Conservation (phyloP, 805 yeast genomes). For the Ogataea ramenticola region DNA sequence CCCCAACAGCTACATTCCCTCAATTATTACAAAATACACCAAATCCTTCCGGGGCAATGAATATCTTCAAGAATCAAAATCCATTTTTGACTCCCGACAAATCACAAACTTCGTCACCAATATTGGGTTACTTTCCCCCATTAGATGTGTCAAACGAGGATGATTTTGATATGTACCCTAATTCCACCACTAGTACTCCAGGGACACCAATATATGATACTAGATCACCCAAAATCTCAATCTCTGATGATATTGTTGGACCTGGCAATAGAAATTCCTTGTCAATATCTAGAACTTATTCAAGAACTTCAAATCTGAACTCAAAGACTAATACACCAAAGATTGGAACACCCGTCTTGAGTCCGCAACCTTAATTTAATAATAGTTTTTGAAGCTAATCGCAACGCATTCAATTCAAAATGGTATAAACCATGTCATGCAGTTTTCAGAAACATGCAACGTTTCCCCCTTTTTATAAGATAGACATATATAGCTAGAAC, state of each 20-base stretch:
- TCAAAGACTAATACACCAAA: not conserved
- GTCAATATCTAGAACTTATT: not conserved
- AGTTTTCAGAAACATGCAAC: no score
- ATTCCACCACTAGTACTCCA: not conserved
- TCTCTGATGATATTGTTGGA: not conserved
- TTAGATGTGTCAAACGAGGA: not conserved
- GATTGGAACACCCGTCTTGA: not conserved
- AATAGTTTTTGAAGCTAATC: no score
- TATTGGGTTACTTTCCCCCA: constrained; percentile 2
- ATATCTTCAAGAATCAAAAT: constrained; percentile 8
- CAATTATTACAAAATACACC: not conserved
- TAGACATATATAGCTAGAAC: no score
- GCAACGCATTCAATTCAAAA: no score
- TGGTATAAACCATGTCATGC: not conserved
- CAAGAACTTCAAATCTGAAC: not conserved
- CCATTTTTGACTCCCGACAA: constrained; percentile 5
- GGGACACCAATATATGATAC: not conserved
- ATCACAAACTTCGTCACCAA: not conserved
- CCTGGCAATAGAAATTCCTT: not conserved
- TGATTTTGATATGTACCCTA: not conserved
- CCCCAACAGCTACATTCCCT: constrained; percentile 2
- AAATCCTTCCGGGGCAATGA: not conserved
- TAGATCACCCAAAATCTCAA: not conserved
- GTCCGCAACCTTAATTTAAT: not conserved
- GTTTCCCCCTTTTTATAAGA: no score